These are phyloP conservation scores for Cryptococcus neoformans DNA, from an alignment of 1,284 basidiomycete species.

Conservation along the genomic window DNA sequence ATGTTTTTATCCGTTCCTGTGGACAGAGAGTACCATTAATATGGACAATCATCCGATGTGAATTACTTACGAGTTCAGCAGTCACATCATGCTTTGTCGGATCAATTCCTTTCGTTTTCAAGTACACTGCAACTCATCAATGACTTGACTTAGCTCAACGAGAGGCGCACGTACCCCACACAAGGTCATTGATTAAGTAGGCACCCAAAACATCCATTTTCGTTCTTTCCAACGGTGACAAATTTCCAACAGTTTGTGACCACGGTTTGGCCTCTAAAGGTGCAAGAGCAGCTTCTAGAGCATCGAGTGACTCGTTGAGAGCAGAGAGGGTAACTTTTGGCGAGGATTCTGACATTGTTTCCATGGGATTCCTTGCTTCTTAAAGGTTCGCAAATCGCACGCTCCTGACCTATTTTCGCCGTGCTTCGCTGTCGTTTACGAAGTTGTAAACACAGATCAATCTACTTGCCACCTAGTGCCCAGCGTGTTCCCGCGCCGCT, in stretches of 20 bases:
- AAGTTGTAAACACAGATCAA: too few relatives aligned
- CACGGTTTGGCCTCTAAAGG: constrained; percentile 16
- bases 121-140: constrained; percentile 31
- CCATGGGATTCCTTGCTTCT: too few relatives aligned
- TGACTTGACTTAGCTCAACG: not conserved
- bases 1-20: constrained; percentile 39
- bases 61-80: constrained; percentile 32
- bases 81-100: constrained; percentile 42
- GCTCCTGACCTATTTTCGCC: too few relatives aligned
- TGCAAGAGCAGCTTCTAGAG: constrained; percentile 17
- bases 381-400: too few relatives aligned
- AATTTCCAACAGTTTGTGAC: constrained; percentile 12
- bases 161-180: constrained; percentile 37
- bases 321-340: constrained; percentile 5
- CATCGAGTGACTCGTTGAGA: constrained; percentile 10
- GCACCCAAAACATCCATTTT: constrained; percentile 42
- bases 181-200: constrained; percentile 42
- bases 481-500: too few relatives aligned
- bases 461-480: too few relatives aligned
- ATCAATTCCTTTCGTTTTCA: constrained; percentile 42
- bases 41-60: not conserved
- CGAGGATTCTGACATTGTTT: not conserved
- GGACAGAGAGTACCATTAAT: not conserved
- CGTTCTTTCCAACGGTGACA: constrained; percentile 28
- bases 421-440: too few relatives aligned